Base-by-base conservation (phyloP, 108 stramenopile genomes). In the Conticribra guillardii region DNA sequence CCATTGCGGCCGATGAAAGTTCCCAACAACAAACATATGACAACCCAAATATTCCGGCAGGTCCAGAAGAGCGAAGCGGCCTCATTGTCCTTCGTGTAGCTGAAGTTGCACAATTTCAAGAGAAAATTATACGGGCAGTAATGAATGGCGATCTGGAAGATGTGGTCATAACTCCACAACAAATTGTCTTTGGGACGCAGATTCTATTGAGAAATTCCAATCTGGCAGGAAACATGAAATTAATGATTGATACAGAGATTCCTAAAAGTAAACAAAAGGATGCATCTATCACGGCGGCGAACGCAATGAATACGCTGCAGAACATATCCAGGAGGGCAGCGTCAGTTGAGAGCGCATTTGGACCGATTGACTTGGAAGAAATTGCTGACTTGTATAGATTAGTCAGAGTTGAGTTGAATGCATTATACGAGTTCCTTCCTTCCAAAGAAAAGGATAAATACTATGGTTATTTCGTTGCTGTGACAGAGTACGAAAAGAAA, bases 401-500 rank as follows among this genome's bases (percentile, higher is more conserved):
- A 15, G 81, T 85, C 4, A 32, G 87, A 63, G 44, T 83, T 7
- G 72, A 84, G 57, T 56, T 87, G 45, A 83, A 85, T 55, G 44
- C 62, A 45, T 57, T 87, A 22, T 87, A 79, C 54, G 84, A 83
- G 60, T 74, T 73, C 31, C 58, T 87, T 4, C 82, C 87, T 15
- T 19, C 55, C 15, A 79, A 84, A 70, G 85, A 84, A 52, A 84
- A 71, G 47, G 73, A 79, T 9, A 87, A 87, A 54, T 87, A 87
- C 54, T 87, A 87, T 55, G 85, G 85, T 21, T 87, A 87, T 48
- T 87, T 87, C 55, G 78, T 82, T 0, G 83, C 83, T 19, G 85
- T 87, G 24, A 84, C 85, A n/a, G 81, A 84, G 50, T 87, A 87
- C 52, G 85, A 87, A 50, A 87, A 84, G 66, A 87, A 87, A 44